A percentile compares a stretch with the other conserved stretches of the same genome.
phyloP scores from a whole-genome alignment of 306 rosid species.

The Cucumis sativus region Cucumber_9930_V3 NC_026656.2:21242501-21243000 shows the following conservation, averaged over 20 bases:
- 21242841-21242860: conserved; percentile 8
- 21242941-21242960: conserved; percentile 95
- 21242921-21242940: conserved; percentile 85
- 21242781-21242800: not conserved
- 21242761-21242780: not conserved
- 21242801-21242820: not conserved
- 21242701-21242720: not conserved
- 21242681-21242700: not conserved
- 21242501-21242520: conserved; percentile 71
- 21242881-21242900: conserved; percentile 95
- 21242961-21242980: conserved; percentile 84
- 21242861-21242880: conserved; percentile 76
- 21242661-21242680: conserved; percentile 1
- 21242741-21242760: not conserved
- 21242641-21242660: not conserved
- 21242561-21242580: conserved; percentile 82
- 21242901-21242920: conserved; percentile 83
- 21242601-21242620: conserved; percentile 7
- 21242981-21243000: conserved; percentile 74
- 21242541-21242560: conserved; percentile 61
- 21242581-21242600: conserved; percentile 48
- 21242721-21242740: too few species aligned
- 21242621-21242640: conserved; percentile 1
- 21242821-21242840: not conserved
- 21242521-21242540: conserved; percentile 95